Evolutionary conservation across 768 basidiomycete genomes (phyloP), one percentile per base, ranked within the genome.

Genomic region (Omphalotus guepiniiformis): DNA sequence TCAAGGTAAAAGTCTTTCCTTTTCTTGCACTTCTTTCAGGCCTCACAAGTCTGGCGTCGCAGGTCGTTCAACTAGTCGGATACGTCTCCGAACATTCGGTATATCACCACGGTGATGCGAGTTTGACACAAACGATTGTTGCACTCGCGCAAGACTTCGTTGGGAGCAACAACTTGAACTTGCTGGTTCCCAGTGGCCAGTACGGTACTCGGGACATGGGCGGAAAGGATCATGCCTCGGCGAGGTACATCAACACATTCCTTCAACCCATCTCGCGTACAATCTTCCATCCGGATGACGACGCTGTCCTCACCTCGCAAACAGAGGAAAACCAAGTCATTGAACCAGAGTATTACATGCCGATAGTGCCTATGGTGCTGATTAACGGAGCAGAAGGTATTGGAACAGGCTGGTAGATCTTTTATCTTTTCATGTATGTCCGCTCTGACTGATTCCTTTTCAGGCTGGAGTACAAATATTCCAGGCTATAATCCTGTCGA

Each of bases 381-480:
- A 66, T 98, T 61, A 98, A 99, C 57, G 96, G 96, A 6, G 84
- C 90, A 8, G 94, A 97, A 54, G 96, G 96, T 70, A 98, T 99
- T 57, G 96, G 96, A 37, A 99, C 96, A 47, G 93, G 90, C 86
- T 49, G 59, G 78, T 56, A 12, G 5, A 27, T n/a, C 6, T 38
- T 34, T 30, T 12, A 22, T 44, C 16, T 16, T 3, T 37, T 34
- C 7, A n/a, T 49, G 6, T 39, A 15, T n/a, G 2, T 25, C 30
- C 19, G 22, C 4, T 47, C 36, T 29, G 18, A 38, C 58, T 11
- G 48, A 21, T 8, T 16, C 2, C 16, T 46, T 29, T 25, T 19
- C 50, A 92, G 93, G 95, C 54, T 99, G 96, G 95, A 94, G 92
- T 60, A 97, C 96, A 1, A 81, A 67, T 34, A 73, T 99, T 42